Percentiles rank a stretch among this genome's conserved stretches.
Evolutionary conservation across 495 filamentous ascomycete species (phyloP).

Genomic region (Pyrenula aspistea): DNA sequence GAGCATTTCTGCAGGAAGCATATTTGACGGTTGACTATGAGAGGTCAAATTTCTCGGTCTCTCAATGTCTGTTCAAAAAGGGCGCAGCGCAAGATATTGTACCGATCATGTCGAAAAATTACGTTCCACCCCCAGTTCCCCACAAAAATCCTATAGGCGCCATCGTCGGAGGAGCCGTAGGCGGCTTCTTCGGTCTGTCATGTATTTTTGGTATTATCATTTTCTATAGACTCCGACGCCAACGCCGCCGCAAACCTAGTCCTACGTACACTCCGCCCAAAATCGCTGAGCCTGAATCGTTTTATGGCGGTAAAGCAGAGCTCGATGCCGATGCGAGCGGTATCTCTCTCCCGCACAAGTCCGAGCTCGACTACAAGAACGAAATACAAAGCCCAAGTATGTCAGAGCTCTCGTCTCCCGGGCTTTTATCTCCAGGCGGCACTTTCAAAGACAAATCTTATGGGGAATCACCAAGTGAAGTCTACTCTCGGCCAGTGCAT

Average conservation of each 20-base stretch:
- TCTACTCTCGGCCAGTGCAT: background rate
- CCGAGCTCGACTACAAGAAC: background rate
- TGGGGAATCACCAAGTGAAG: background rate
- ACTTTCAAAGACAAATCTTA: background rate
- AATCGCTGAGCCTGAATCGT: background rate
- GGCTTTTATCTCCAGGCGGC: background rate
- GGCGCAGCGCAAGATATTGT: background rate
- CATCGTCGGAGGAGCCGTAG: background rate
- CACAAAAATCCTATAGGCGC: background rate
- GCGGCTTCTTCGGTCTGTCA: background rate
- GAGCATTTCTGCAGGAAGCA: conserved; percentile 46
- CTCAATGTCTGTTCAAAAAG: conserved; percentile 2
- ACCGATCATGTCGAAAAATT: background rate
- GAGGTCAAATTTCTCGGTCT: conserved; percentile 13
- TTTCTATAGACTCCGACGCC: background rate
- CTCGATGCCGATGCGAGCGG: background rate
- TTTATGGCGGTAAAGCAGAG: background rate
- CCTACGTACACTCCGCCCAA: background rate
- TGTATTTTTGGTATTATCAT: background rate
- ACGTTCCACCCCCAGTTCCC: background rate
- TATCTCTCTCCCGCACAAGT: background rate
- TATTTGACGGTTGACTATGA: conserved; percentile 16
- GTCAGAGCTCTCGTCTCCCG: background rate
- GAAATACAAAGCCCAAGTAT: background rate
- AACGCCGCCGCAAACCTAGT: background rate